Base-by-base conservation (phyloP, 768 basidiomycete genomes). In the Strobilomyces confusus region DNA sequence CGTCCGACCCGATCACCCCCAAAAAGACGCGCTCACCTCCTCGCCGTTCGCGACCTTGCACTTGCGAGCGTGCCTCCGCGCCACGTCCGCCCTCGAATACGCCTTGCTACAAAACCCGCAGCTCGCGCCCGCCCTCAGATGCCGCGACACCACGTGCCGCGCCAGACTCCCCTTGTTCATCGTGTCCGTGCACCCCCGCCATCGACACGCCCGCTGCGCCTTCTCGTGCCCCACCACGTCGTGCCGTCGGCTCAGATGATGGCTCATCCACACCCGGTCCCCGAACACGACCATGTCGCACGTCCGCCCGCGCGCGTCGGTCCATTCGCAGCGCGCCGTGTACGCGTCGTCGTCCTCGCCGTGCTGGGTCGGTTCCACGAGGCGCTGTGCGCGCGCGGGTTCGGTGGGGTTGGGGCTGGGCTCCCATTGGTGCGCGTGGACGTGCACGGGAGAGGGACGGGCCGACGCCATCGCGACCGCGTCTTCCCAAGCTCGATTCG, bases 131-230 rank as follows among this genome's bases (percentile, higher is more conserved):
- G 60, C 48, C 9, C 55, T 36, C 19, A 67, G 12, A 45, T 69
- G 65, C 1, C 65, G 38, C 29, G 59, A 69, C 5, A 59, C 55
- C 9, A 66, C 44, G 19, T 69, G 67, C 14, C 67, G 53, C 30
- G 48, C 56, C 41, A 66, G 49, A 46, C 56, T 59, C 11, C 67
- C 62, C 50, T 69, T 65, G 53, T 65, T 61, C 65, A 69, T 57
- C 30, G 45, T 56, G 8, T 58, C 67, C 14, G 49, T 42, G 38
- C 65, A 66, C 29, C 50, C 62, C 34, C 38, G 49, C 65, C 67
- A 66, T 41, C 55, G 49, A 51, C 65, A 66, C 19, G 53, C 44
- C 2, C 54, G 48, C 3, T 45, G 49, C 0, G 51, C 41, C 34
- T 50, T 55, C 23, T 67, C 63, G 41, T 60, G 48, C 20, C 65